Evolutionary conservation across 495 filamentous ascomycete species (phyloP), one percentile per base, ranked within the genome.

Genomic region (Xylaria scruposa): DNA sequence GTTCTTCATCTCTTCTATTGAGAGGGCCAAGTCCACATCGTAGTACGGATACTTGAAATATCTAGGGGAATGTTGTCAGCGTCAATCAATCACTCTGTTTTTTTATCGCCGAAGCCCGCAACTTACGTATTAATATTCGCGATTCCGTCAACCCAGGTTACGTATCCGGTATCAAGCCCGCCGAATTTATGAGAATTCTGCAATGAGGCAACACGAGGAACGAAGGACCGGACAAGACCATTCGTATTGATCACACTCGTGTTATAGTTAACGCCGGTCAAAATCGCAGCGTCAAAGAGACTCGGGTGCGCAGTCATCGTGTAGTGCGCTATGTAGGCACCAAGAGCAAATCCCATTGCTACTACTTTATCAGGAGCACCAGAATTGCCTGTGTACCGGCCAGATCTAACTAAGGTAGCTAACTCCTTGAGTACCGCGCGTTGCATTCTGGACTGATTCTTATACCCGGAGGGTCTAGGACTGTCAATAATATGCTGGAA

Each of bases 61-160:
- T 26, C 21, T 26, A 10, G 9, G 49, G 9, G 26, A 53, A 26
- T 24, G 21, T 24, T 24, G 49, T 53, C 10, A 53, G 49, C 19
- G 5, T 1, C 3, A 53, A 26, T n/a, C n/a, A n/a, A n/a, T n/a
- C 49, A 53, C 6, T 8, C 47, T 51, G 49, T 53, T 9, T 53
- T 53, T 53, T 26, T 13, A 26, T 53, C 21, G 21, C 21, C 7
- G 47, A 51, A 51, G 19, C n/a, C n/a, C n/a, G 7, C n/a, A 24
- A 51, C 47, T 51, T 21, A 51, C 47, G n/a, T 51, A 51, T 51
- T 53, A 13, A 53, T 53, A 51, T 26, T 53, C 49, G 49, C 49
- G n/a, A 53, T 53, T 26, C 49, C 21, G 49, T 53, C 49, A 10
- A 26, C 21, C 21, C 21, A 53, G 9, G 21, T 53, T 26, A 26